These are phyloP conservation scores for Theileria annulata DNA, from an alignment of 169 alveolate species.

Conservation along the genomic window DNA sequence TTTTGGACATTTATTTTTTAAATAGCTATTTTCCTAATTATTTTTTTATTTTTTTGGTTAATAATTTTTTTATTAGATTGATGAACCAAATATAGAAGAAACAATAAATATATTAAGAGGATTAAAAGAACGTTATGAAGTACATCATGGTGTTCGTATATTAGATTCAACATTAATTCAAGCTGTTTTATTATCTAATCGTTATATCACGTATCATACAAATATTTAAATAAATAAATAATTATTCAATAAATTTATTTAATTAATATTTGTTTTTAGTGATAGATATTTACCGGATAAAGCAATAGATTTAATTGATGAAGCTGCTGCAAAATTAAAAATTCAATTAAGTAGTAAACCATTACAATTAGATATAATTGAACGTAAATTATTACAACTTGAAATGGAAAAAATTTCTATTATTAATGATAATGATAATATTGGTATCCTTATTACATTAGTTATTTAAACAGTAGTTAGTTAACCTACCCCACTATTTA, in stretches of 20 bases:
- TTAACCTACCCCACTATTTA: neutral
- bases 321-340: slow-evolving; percentile 84
- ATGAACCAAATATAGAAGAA: slow-evolving; percentile 82
- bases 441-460: slow-evolving; percentile 1
- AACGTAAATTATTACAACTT: slow-evolving; percentile 77
- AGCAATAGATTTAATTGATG: slow-evolving; percentile 85
- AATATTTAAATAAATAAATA: no score
- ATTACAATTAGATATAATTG: slow-evolving; percentile 80
- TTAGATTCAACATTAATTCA: slow-evolving; percentile 85
- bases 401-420: slow-evolving; percentile 84
- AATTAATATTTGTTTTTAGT: no score
- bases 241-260: neutral
- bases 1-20: no score
- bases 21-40: no score
- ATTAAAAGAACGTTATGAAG: slow-evolving; percentile 83
- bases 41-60: no score
- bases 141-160: slow-evolving; percentile 87
- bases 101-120: slow-evolving; percentile 85
- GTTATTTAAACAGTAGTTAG: neutral
- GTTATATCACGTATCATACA: slow-evolving; percentile 69
- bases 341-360: slow-evolving; percentile 84
- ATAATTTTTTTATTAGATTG: slow-evolving; percentile 45
- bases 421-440: slow-evolving; percentile 30
- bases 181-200: slow-evolving; percentile 83
- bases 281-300: slow-evolving; percentile 84